Base-by-base conservation (phyloP, 169 alveolate genomes). In the Plasmodium chabaudi region DNA sequence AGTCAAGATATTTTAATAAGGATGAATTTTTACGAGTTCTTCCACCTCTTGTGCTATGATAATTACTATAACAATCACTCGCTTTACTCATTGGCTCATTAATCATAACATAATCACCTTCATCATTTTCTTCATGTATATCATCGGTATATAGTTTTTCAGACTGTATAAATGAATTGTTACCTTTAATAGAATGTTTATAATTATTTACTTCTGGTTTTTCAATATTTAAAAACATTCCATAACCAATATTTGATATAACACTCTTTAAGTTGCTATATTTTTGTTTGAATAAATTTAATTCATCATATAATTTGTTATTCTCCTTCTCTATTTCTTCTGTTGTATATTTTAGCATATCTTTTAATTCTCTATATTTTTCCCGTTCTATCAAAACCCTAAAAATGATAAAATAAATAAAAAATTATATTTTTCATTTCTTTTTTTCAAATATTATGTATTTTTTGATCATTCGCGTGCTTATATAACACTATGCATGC, bases 231-330 rank as follows among this genome's bases (percentile, higher is more conserved):
- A 84, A 84, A 27, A 84, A 39, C 19, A 59, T 69, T 1, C 91
- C 91, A 84, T 84, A 84, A 5, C 91, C 91, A 15, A 84, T 84
- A 65, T 84, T 84, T n/a, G 91, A 84, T 69, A 84, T 84, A 6
- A 42, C 27, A 60, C 87, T 70, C 63, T 53, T 44, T 47, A 84
- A 63, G 57, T 70, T 56, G 55, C 46, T 69, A 51, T 84, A 84
- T 57, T 84, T 84, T 39, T 68, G 42, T 59, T 84, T 84, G 19
- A 57, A 84, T n/a, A 53, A 42, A 84, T 65, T 49, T 59, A 84
- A 57, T 69, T 84, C 91, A 21, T 84, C 74, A 64, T 84, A 84
- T 49, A 84, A 63, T 44, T 63, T 84, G 10, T 47, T 47, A 25
- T 84, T 84, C 39, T 84, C 91, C 46, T 84, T 84, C 59, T 84